A percentile compares a stretch with the other conserved stretches of the same genome.
Evolutionary conservation across 2,329 filamentous ascomycete genomes (phyloP).

Genomic region (Fusarium xyrophilum): DNA sequence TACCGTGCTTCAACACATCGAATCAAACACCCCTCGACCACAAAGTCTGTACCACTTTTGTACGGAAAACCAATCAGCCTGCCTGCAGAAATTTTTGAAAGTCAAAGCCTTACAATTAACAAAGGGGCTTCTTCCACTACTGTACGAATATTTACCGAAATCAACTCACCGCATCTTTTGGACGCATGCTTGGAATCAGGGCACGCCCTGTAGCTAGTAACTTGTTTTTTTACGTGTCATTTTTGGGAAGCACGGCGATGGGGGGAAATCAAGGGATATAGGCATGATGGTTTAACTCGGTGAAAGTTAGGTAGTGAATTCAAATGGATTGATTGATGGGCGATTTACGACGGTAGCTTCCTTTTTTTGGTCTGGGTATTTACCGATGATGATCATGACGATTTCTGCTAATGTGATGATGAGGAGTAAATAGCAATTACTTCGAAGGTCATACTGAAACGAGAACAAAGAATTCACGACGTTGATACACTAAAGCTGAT

Average conservation of each 20-base stretch:
- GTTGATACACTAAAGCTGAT: slow-evolving; percentile 25
- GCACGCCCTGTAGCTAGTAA: slow-evolving; percentile 30
- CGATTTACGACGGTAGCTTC: background rate
- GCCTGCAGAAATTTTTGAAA: slow-evolving; percentile 23
- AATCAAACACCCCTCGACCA: background rate
- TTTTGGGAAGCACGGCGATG: slow-evolving; percentile 41
- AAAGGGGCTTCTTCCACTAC: slow-evolving; percentile 14
- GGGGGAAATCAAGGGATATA: slow-evolving; percentile 30
- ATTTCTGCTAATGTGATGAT: background rate
- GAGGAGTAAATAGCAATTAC: background rate
- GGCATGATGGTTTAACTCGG: slow-evolving; percentile 39
- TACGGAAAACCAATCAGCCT: slow-evolving; percentile 36
- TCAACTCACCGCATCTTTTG: slow-evolving; percentile 25
- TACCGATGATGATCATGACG: background rate
- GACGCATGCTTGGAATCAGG: slow-evolving; percentile 23
- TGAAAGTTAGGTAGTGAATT: slow-evolving; percentile 38
- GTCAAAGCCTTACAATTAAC: background rate
- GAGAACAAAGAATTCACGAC: background rate
- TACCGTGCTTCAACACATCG: background rate
- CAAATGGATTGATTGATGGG: slow-evolving; percentile 35
- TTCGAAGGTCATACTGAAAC: background rate
- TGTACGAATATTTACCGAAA: slow-evolving; percentile 32
- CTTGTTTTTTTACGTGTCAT: slow-evolving; percentile 32
- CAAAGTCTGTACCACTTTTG: slow-evolving; percentile 20
- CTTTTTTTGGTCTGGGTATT: background rate